phyloP scores from a whole-genome alignment of 768 basidiomycete genomes.

The Macrolepiota dolichaula region DNA sequence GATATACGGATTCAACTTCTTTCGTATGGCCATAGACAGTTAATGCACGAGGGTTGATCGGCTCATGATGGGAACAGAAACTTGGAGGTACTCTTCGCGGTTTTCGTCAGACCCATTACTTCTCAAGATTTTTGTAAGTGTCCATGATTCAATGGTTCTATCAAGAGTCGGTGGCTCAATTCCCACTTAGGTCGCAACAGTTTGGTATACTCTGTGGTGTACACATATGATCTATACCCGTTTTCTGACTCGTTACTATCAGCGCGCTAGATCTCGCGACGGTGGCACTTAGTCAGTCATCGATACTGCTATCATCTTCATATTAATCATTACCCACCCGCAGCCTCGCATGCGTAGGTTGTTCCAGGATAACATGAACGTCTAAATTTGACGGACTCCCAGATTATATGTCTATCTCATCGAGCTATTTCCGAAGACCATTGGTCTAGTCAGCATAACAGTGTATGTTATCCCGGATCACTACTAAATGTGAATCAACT shows the following conservation, averaged over 20 bases:
- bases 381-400: not conserved
- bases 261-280: not conserved
- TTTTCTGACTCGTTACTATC: not conserved
- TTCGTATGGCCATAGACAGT: conserved; percentile 18
- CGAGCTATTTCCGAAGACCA: conserved; percentile 19
- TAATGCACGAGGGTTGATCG: not conserved
- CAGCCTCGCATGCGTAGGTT: conserved; percentile 18
- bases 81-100: conserved; percentile 24
- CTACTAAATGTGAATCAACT: not conserved
- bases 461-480: conserved; percentile 10
- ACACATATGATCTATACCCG: not conserved
- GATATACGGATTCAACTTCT: conserved; percentile 27
- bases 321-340: not conserved
- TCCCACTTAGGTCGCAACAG: conserved; percentile 10
- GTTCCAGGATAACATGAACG: not conserved
- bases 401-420: conserved; percentile 25
- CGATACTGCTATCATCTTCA: not conserved
- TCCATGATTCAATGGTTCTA: not conserved
- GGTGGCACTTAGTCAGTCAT: not conserved
- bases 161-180: not conserved
- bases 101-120: conserved; percentile 13
- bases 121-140: conserved; percentile 19
- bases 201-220: conserved; percentile 13
- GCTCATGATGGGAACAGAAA: conserved; percentile 16
- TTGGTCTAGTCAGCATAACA: conserved; percentile 18